phyloP scores from a whole-genome alignment of 2,329 filamentous ascomycete genomes.

The Epichloe sp. region DNA sequence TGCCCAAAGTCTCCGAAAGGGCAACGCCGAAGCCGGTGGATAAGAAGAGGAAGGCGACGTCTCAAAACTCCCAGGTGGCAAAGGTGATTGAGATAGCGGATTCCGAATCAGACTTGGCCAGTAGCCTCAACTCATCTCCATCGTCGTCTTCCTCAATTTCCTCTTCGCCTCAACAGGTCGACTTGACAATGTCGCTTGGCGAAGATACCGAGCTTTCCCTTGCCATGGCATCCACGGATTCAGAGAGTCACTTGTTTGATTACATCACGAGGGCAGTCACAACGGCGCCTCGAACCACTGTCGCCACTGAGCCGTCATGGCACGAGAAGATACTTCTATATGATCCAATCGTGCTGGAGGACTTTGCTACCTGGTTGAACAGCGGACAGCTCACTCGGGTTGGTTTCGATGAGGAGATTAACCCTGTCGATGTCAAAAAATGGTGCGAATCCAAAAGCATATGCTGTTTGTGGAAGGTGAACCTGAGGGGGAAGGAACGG shows the following conservation, averaged over 20 bases:
- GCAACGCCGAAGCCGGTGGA: not conserved
- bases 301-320: constrained; percentile 53
- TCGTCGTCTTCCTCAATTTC: constrained; percentile 26
- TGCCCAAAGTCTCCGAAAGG: not conserved
- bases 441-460: constrained; percentile 87
- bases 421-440: constrained; percentile 56
- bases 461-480: constrained; percentile 65
- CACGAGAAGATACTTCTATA: constrained; percentile 90
- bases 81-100: constrained; percentile 36
- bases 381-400: constrained; percentile 48
- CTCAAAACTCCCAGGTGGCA: constrained; percentile 6
- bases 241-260: constrained; percentile 33
- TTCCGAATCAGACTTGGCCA: constrained; percentile 29
- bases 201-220: constrained; percentile 35
- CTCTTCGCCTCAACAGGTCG: constrained; percentile 28
- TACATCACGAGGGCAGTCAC: constrained; percentile 43
- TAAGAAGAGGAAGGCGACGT: not conserved
- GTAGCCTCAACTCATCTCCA: constrained; percentile 17
- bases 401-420: constrained; percentile 53
- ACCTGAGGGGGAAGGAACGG: constrained; percentile 35
- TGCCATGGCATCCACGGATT: constrained; percentile 22
- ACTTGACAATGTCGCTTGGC: constrained; percentile 30
- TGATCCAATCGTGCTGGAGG: constrained; percentile 79
- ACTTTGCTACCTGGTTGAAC: constrained; percentile 74
- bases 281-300: constrained; percentile 33